Base-by-base conservation (phyloP, 495 filamentous ascomycete genomes). In the Lichina pygmaea region DNA sequence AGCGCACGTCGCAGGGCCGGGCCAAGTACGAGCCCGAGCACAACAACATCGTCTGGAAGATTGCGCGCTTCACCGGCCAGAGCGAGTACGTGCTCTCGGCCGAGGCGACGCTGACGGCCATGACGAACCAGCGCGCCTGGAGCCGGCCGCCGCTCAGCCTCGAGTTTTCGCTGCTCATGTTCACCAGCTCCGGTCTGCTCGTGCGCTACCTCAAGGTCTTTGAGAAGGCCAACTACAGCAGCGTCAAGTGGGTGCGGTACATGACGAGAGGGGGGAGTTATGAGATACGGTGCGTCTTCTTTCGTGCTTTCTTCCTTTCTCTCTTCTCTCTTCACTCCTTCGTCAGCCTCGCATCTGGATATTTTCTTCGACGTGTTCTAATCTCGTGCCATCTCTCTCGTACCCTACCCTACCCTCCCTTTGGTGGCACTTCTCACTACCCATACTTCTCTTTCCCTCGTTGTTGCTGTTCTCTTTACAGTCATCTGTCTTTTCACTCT, bases 41-140 rank as follows among this genome's bases (percentile, higher is more conserved):
- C 53, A 99, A 99, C 62, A 81, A 86, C 54, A 95, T 99, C 51
- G 81, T 95, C 11, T 99, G 91, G 91, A 95, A 93, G 72, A 95
- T 99, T 49, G 77, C 86, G 24, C 73, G 91, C 31, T 95, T 99
- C 63, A 85, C 86, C 0, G 91, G 91, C 11, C 83, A 93, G 58
- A 81, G 75, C 60, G 91, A 99, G 65, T 95, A 74, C 53, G 86
- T 95, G 33, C 69, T 99, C 37, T 85, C 76, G 49, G 91, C 91
- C 10, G 91, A 97, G 58, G 91, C 91, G 48, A 80, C 75, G 46
- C 65, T 99, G 53, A 91, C 84, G 12, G 77, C 77, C 53, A 99
- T 93, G 86, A 95, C 91, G 43, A 89, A 93, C 53, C 91, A 99
- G 62, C 94, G 94, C 59, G 79, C 86, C 32, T 99, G 91, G 91